Evolutionary conservation across 2,329 filamentous ascomycete species (phyloP), one percentile per base, ranked within the genome.

Genomic region (Tricladium varicosporioides): DNA sequence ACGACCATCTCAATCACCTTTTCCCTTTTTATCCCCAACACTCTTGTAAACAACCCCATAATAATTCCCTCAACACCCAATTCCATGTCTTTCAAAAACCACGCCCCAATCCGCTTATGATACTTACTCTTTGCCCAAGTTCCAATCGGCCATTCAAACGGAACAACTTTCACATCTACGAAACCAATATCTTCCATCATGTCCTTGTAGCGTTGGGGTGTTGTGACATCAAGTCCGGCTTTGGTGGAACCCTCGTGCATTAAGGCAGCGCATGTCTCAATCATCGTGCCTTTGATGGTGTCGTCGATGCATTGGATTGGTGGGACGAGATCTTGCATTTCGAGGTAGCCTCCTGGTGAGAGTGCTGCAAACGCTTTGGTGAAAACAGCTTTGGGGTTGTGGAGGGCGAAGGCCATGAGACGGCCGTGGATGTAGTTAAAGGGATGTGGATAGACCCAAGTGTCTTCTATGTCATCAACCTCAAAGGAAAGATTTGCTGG

Each of bases 401-500:
- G 70, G 55, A 86, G 78, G 53, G 78, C 78, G 22, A 83, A 83
- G 1, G 75, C 72, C 66, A 85, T 73, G 59, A 80, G 74, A 19
- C 80, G 78, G 2, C 78, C 74, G 67, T 86, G 84, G 52, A 87
- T 76, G 61, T 78, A 82, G 68, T 86, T 81, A 61, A 85, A 83
- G 27, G 47, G 51, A 53, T 75, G 72, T 53, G 74, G 62, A 0
- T 72, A 67, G 9, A 76, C 71, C 73, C 73, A 76, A 22, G 69
- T 71, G 79, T 66, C 63, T 48, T 64, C 61, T n/a, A 56, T 51
- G 49, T 66, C 64, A 52, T 61, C 57, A 43, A 92, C 79, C 60
- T 84, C 84, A 61, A 92, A 92, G 60, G 83, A 81, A 19, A 91
- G 86, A 62, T 92, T 92, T 15, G 81, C 80, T 0, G 88, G 87